Percentiles rank a stretch among this genome's conserved stretches.
Evolutionary conservation across 441 rosid genomes (phyloP).

Genomic region (Adansonia madagascariensis): DNA sequence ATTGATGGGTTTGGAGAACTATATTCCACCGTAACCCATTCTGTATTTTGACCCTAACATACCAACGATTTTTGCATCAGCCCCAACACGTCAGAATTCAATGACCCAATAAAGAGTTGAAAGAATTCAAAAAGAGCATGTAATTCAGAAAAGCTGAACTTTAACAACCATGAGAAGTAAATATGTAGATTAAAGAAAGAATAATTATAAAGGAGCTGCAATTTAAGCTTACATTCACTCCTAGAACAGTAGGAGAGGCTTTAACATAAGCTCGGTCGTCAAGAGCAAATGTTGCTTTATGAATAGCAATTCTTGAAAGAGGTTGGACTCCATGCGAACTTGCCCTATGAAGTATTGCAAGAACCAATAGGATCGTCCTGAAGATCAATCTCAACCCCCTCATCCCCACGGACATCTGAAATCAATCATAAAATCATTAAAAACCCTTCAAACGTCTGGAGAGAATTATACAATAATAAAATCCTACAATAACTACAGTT

Average conservation of each 20-base stretch:
- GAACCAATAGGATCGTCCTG: constrained; percentile 37
- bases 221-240: constrained; percentile 47
- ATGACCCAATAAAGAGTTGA: not conserved
- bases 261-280: constrained; percentile 49
- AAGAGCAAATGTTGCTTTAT: constrained; percentile 45
- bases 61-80: not conserved
- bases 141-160: not conserved
- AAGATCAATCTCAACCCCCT: constrained; percentile 36
- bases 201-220: constrained; percentile 3
- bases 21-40: constrained; percentile 60
- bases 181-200: not conserved
- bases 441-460: not conserved
- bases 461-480: not conserved
- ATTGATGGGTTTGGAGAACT: constrained; percentile 55
- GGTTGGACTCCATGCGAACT: constrained; percentile 67
- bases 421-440: not conserved
- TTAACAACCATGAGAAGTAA: not conserved
- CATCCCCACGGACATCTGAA: constrained; percentile 41
- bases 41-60: constrained; percentile 60
- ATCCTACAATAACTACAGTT: not conserved
- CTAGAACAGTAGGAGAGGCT: constrained; percentile 67
- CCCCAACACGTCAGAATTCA: not conserved
- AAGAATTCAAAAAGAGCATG: not conserved
- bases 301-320: constrained; percentile 63
- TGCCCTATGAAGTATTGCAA: constrained; percentile 45